Base-by-base conservation (phyloP, 2,329 filamentous ascomycete species). In the Elsinoe arachidis region DNA sequence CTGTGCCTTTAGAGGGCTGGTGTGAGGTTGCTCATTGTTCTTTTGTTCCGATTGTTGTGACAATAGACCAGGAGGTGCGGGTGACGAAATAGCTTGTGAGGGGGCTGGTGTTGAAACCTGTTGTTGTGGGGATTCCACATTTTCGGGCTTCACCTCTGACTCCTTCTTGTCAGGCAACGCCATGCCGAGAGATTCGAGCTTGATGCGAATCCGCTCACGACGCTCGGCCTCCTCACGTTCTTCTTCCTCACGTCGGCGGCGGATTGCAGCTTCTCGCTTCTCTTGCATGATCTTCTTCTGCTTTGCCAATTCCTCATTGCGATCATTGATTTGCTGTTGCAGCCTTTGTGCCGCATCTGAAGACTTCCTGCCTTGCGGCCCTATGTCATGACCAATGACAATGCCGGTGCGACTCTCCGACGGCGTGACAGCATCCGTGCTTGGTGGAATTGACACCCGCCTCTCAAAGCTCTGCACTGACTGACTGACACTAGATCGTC, bases 401-500 rank as follows among this genome's bases (percentile, higher is more conserved):
- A 59, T 61, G 58, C 63, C 63, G 19, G 34, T 43, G 14, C 60
- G 60, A 41, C 62, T 63, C 51, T 77, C 75, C 54, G 69, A 65
- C 11, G 67, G 64, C 53, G 72, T 69, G n/a, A 69, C 64, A 7
- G 70, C 65, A 34, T 73, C 70, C 55, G 75, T 75, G 58, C 72
- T 69, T 61, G 76, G 76, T 61, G 75, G 74, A 62, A 79, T 74
- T 1, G 81, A 84, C 74, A 80, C 78, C 34, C 86, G 82, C 63
- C 86, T 81, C 63, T 80, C 79, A 62, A 84, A 81, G 37, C 81
- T 79, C 60, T 86, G 39, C 5, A 35, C 86, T 69, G 90, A 95
- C 59, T 87, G 88, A 69, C 91, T 96, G 39, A 95, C 86, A 1
- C 92, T 97, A 14, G 92, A 96, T 61, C 92, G 85, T 60, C 90